Percentiles rank a stretch among this genome's conserved stretches.
These are phyloP conservation scores for Lentinula detonsa DNA, from an alignment of 768 basidiomycete genomes.

Conservation along the genomic window DNA sequence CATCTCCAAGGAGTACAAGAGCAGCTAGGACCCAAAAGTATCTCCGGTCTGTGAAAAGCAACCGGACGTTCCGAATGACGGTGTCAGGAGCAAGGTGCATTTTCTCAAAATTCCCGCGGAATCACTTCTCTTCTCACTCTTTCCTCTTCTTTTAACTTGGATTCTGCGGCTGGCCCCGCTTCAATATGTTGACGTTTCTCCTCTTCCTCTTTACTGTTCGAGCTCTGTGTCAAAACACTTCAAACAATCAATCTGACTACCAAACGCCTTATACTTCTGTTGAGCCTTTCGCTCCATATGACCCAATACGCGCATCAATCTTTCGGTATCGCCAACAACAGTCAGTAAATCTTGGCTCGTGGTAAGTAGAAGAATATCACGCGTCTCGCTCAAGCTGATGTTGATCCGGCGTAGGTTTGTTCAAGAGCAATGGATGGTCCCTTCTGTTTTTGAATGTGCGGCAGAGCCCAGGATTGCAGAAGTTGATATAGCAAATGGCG, in stretches of 20 bases:
- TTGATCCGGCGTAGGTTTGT: slow-evolving; percentile 46
- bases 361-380: slow-evolving; percentile 25
- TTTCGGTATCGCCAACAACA: slow-evolving; percentile 61
- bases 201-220: background rate
- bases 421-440: slow-evolving; percentile 71
- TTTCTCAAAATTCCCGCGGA: background rate
- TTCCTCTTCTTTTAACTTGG: background rate
- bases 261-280: background rate
- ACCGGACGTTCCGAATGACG: slow-evolving; percentile 16
- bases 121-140: no score
- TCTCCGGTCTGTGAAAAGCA: slow-evolving; percentile 43
- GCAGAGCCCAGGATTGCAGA: slow-evolving; percentile 46
- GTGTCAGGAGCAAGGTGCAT: background rate
- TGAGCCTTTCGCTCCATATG: slow-evolving; percentile 37
- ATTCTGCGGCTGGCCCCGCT: background rate
- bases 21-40: slow-evolving; percentile 66
- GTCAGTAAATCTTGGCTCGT: slow-evolving; percentile 61
- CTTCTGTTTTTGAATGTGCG: slow-evolving; percentile 58
- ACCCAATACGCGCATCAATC: slow-evolving; percentile 40
- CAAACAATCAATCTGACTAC: background rate
- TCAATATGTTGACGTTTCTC: background rate
- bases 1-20: slow-evolving; percentile 70
- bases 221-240: background rate
- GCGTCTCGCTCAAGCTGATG: background rate
- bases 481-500: slow-evolving; percentile 58